These are phyloP conservation scores for Emericellopsis atlantica DNA, from an alignment of 2,329 filamentous ascomycete species.

Conservation along the genomic window DNA sequence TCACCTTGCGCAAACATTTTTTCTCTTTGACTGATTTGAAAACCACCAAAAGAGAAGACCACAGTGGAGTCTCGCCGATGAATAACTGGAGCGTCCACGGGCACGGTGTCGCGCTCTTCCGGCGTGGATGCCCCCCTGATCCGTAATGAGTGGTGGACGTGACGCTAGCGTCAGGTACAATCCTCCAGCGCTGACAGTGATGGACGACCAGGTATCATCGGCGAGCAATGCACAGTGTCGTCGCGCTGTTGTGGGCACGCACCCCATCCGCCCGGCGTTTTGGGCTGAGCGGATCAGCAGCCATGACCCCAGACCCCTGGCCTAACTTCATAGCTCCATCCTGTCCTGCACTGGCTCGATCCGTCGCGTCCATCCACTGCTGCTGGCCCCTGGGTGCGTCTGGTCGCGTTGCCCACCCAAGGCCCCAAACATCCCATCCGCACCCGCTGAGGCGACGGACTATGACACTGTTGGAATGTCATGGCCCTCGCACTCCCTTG, in stretches of 20 bases:
- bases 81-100: background rate
- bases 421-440: no score
- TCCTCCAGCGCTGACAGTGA: background rate
- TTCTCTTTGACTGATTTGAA: no score
- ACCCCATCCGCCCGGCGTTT: conserved; percentile 1
- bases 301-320: conserved; percentile 3
- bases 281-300: conserved; percentile 4
- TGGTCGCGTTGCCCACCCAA: background rate
- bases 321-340: no score
- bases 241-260: background rate
- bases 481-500: no score
- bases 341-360: no score
- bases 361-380: no score
- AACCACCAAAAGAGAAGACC: no score
- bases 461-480: no score
- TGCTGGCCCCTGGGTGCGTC: background rate
- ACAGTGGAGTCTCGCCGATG: no score
- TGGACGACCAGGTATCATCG: no score
- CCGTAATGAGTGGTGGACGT: background rate
- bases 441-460: no score
- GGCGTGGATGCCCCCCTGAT: background rate
- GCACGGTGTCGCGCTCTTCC: conserved; percentile 3
- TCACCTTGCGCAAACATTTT: no score
- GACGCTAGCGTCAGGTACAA: background rate
- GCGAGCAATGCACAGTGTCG: background rate